Percentiles rank a stretch among this genome's conserved stretches.
phyloP scores from a whole-genome alignment of 2,329 filamentous ascomycete genomes.

The Bipolaris victoriae region DNA sequence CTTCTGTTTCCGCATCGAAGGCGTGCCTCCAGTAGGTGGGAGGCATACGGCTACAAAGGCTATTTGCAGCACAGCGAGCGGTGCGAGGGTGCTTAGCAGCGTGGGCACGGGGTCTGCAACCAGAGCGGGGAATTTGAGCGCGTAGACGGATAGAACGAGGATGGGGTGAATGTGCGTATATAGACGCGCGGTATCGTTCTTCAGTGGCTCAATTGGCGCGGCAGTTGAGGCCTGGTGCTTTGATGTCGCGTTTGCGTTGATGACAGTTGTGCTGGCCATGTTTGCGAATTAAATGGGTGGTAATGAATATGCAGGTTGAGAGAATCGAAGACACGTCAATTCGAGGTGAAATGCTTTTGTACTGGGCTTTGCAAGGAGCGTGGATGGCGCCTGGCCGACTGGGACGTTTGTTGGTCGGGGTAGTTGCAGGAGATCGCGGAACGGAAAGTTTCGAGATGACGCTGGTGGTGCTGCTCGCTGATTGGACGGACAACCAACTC shows the following conservation, averaged over 20 bases:
- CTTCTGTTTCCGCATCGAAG: slow-evolving; percentile 59
- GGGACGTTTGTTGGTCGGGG: slow-evolving; percentile 10
- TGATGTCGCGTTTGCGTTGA: slow-evolving; percentile 27
- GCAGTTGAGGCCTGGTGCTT: slow-evolving; percentile 32
- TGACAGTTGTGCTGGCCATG: slow-evolving; percentile 38
- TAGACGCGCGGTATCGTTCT: slow-evolving; percentile 56
- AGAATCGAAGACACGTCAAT: neutral
- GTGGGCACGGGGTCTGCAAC: slow-evolving; percentile 72
- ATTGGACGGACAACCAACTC: slow-evolving; percentile 3
- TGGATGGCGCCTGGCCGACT: slow-evolving; percentile 28
- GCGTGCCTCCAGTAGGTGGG: slow-evolving; percentile 56
- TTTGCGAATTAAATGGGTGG: neutral
- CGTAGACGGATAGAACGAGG: slow-evolving; percentile 69
- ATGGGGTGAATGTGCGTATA: slow-evolving; percentile 72
- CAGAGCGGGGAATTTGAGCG: slow-evolving; percentile 67
- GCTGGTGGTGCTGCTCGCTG: slow-evolving; percentile 26
- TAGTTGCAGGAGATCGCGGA: slow-evolving; percentile 24
- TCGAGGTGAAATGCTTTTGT: neutral
- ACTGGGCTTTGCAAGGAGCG: slow-evolving; percentile 22
- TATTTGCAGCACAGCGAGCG: slow-evolving; percentile 69
- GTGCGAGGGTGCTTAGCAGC: slow-evolving; percentile 66
- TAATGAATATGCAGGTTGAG: neutral
- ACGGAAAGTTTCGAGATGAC: slow-evolving; percentile 20
- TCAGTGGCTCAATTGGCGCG: slow-evolving; percentile 55
- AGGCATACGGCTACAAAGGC: slow-evolving; percentile 65